These are phyloP conservation scores for Phytopythium boreale DNA, from an alignment of 352 stramenopile genomes.

Conservation along the genomic window DNA sequence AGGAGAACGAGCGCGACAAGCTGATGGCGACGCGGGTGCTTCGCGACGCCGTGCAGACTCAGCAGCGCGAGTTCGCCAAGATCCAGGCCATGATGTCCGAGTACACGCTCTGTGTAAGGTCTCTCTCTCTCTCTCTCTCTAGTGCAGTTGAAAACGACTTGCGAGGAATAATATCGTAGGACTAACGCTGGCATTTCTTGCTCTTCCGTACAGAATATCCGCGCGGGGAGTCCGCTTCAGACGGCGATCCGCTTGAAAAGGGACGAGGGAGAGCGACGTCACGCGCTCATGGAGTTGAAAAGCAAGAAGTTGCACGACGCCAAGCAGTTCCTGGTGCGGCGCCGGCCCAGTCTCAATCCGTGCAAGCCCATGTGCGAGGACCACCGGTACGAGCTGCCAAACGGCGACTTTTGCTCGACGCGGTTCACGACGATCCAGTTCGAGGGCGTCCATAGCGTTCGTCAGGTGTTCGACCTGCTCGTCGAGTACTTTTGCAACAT, in stretches of 20 bases:
- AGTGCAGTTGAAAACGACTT: neutral
- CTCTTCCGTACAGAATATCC: constrained; percentile 20
- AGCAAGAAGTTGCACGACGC: constrained; percentile 25
- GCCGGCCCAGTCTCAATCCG: constrained; percentile 23
- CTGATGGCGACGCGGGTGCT: constrained; percentile 27
- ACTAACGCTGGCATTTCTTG: neutral
- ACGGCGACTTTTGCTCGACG: constrained; percentile 26
- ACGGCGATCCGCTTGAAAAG: constrained; percentile 23
- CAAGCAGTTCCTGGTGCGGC: constrained; percentile 24
- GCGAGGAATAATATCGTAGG: neutral
- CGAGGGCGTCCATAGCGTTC: constrained; percentile 14
- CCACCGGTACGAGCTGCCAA: constrained; percentile 22
- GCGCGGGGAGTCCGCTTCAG: constrained; percentile 30
- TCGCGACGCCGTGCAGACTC: constrained; percentile 28
- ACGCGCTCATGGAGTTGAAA: constrained; percentile 20
- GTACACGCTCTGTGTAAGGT: constrained; percentile 31
- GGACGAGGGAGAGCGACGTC: constrained; percentile 11
- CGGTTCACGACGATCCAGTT: constrained; percentile 32
- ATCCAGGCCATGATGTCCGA: constrained; percentile 41
- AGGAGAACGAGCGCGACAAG: constrained; percentile 22
- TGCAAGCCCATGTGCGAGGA: constrained; percentile 25
- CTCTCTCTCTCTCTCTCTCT: too few relatives aligned
- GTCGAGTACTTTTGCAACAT: constrained; percentile 31
- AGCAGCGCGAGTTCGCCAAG: constrained; percentile 34
- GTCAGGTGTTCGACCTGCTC: constrained; percentile 35